Evolutionary conservation across 2,329 filamentous ascomycete species (phyloP).

Genomic region (Aspergillus chevalieri): DNA sequence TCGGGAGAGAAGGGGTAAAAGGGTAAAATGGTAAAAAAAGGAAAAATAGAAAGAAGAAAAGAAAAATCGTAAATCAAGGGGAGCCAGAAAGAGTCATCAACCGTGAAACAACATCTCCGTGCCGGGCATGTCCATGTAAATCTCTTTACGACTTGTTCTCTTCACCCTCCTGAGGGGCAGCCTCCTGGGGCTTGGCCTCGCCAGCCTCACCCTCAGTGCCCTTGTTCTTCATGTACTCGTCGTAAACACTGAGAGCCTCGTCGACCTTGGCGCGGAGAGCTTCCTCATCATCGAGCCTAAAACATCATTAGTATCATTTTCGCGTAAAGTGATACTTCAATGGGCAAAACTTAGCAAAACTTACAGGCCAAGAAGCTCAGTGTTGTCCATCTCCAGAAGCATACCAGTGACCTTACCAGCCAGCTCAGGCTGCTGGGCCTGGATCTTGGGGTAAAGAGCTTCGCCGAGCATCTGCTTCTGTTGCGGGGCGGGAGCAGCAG

Average conservation of each 20-base stretch:
- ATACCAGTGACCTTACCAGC: slow-evolving; percentile 99
- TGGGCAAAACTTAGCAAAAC: slow-evolving; percentile 47
- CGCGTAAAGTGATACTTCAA: neutral
- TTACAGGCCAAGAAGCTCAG: slow-evolving; percentile 91
- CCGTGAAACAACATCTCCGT: slow-evolving; percentile 27
- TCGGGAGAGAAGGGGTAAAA: slow-evolving; percentile 18
- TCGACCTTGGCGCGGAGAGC: slow-evolving; percentile 94
- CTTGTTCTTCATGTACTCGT: slow-evolving; percentile 96
- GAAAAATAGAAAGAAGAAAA: slow-evolving; percentile 14
- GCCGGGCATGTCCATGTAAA: slow-evolving; percentile 11
- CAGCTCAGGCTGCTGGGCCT: slow-evolving; percentile 85
- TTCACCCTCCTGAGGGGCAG: slow-evolving; percentile 35
- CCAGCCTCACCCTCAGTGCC: slow-evolving; percentile 36
- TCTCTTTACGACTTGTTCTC: slow-evolving; percentile 36
- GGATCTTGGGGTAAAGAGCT: slow-evolving; percentile 97
- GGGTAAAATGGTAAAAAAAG: neutral
- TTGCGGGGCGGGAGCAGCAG: slow-evolving; percentile 57
- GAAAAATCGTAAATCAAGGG: slow-evolving; percentile 19
- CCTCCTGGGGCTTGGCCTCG: slow-evolving; percentile 42
- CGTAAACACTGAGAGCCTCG: slow-evolving; percentile 93
- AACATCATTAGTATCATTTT: slow-evolving; percentile 8
- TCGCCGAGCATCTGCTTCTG: slow-evolving; percentile 99
- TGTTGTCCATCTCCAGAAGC: slow-evolving; percentile 98
- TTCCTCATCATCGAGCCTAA: slow-evolving; percentile 78
- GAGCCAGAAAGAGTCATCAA: slow-evolving; percentile 23